Conservation (phyloP, 2,329 filamentous ascomycete genomes). For the Penicillium nordicum region DNA sequence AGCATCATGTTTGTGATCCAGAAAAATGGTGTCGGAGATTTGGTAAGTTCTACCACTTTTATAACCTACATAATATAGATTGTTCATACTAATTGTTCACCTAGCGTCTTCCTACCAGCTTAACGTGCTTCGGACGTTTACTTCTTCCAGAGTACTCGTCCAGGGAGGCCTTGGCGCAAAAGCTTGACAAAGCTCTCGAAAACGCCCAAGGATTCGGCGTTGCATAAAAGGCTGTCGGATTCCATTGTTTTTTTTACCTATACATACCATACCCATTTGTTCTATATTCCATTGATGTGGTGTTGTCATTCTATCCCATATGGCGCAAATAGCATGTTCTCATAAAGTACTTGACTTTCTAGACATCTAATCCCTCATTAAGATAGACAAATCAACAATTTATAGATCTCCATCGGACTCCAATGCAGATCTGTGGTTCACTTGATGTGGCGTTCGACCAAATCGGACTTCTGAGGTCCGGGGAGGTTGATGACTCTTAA, state of each 20-base stretch:
- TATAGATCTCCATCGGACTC: conserved; percentile 7
- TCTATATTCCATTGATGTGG: conserved; percentile 3
- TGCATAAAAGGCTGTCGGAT: conserved; percentile 47
- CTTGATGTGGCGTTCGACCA: conserved; percentile 5
- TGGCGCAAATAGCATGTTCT: neutral
- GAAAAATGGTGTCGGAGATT: conserved; percentile 65
- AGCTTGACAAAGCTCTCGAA: conserved; percentile 79
- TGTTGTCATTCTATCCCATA: neutral
- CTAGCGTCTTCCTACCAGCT: conserved; percentile 70
- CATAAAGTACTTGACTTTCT: neutral
- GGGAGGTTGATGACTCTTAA: conserved; percentile 11
- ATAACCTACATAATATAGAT: neutral
- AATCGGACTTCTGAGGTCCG: conserved; percentile 21
- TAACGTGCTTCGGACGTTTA: conserved; percentile 89
- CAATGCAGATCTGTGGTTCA: conserved; percentile 16
- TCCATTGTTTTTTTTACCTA: neutral
- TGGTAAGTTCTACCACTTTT: conserved; percentile 31
- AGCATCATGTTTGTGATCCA: conserved; percentile 82
- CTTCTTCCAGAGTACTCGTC: conserved; percentile 78
- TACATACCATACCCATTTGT: conserved; percentile 24
- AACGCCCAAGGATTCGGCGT: conserved; percentile 89
- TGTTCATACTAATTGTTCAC: conserved; percentile 7
- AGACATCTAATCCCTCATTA: neutral
- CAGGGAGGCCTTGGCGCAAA: conserved; percentile 66
- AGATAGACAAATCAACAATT: conserved; percentile 12